Conservation (phyloP, 1,284 basidiomycete species). For the Coniferiporia weirii region DNA sequence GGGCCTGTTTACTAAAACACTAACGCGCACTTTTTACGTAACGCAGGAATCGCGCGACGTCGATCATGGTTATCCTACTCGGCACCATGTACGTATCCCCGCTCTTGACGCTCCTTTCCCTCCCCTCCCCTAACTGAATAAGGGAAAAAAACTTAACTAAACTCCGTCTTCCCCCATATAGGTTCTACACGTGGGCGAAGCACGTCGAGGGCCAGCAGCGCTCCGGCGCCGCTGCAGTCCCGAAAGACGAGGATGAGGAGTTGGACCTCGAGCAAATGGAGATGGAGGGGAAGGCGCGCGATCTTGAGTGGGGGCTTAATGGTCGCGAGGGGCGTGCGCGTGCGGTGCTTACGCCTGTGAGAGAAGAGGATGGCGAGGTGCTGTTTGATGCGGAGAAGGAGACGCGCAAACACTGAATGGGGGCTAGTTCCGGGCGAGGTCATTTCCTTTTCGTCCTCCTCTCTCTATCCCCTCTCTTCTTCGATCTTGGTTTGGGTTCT, state of each 20-base stretch:
- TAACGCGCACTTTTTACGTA: conserved; percentile 9
- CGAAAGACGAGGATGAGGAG: not conserved
- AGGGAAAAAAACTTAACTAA: too few species aligned
- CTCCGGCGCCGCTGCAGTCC: not conserved
- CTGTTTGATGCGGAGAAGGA: conserved; percentile 17
- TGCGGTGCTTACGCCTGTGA: not conserved
- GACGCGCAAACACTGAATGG: too few species aligned
- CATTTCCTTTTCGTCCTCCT: too few species aligned
- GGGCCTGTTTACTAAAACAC: not conserved
- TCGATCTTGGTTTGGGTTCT: too few species aligned
- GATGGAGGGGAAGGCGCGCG: conserved; percentile 7
- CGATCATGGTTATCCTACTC: conserved; percentile 54
- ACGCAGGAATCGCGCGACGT: conserved; percentile 51
- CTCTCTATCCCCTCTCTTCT: too few species aligned
- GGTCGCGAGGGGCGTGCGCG: not conserved
- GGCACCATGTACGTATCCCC: conserved; percentile 49
- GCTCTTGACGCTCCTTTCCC: not conserved
- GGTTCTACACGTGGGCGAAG: conserved; percentile 19
- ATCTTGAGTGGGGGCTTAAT: conserved; percentile 3
- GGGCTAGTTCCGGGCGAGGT: too few species aligned
- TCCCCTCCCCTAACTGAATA: not conserved
- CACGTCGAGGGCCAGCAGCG: conserved; percentile 14
- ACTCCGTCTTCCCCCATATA: not conserved
- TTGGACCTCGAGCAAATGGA: not conserved
- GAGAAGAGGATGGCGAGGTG: conserved; percentile 12